Evolutionary conservation across 2,329 filamentous ascomycete species (phyloP).

Genomic region (Fusarium haematococcum): DNA sequence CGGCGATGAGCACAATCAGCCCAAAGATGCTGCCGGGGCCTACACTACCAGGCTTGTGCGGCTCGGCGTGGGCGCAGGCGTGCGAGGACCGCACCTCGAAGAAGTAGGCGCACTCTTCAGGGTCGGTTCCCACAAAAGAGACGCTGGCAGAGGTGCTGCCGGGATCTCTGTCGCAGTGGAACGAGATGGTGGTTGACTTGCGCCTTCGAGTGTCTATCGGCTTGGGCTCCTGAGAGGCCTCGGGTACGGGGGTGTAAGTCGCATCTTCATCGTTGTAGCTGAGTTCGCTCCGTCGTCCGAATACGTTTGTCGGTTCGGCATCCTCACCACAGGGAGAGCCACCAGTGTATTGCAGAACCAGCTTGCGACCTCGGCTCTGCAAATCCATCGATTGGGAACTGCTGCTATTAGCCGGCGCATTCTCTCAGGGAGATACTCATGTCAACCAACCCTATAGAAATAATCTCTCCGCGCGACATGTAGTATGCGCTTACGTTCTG

Average conservation of each 20-base stretch:
- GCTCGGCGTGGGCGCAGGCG: slow-evolving; percentile 77
- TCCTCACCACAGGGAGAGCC: slow-evolving; percentile 78
- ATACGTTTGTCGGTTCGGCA: slow-evolving; percentile 50
- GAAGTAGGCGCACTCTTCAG: slow-evolving; percentile 94
- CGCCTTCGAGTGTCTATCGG: slow-evolving; percentile 53
- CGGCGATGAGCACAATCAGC: slow-evolving; percentile 81
- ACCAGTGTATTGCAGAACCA: slow-evolving; percentile 81
- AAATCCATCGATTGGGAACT: slow-evolving; percentile 64
- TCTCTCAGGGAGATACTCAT: neutral
- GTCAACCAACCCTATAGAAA: slow-evolving; percentile 76
- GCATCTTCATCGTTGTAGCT: slow-evolving; percentile 45
- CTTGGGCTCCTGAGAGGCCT: slow-evolving; percentile 31
- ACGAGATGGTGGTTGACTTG: slow-evolving; percentile 90
- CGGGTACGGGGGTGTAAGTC: slow-evolving; percentile 27
- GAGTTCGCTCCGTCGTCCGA: slow-evolving; percentile 37
- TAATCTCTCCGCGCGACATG: slow-evolving; percentile 71
- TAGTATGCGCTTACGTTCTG: slow-evolving; percentile 86
- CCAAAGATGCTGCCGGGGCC: slow-evolving; percentile 84
- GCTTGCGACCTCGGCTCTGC: slow-evolving; percentile 74
- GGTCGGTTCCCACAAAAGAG: slow-evolving; percentile 85
- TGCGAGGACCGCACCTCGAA: slow-evolving; percentile 91
- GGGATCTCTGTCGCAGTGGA: slow-evolving; percentile 90
- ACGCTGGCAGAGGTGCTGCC: slow-evolving; percentile 74
- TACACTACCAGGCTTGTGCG: slow-evolving; percentile 78
- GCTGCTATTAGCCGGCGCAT: slow-evolving; percentile 19